A percentile compares a stretch with the other conserved stretches of the same genome.
phyloP scores from a whole-genome alignment of 2,329 filamentous ascomycete genomes.

The Fusarium marasasianum region DNA sequence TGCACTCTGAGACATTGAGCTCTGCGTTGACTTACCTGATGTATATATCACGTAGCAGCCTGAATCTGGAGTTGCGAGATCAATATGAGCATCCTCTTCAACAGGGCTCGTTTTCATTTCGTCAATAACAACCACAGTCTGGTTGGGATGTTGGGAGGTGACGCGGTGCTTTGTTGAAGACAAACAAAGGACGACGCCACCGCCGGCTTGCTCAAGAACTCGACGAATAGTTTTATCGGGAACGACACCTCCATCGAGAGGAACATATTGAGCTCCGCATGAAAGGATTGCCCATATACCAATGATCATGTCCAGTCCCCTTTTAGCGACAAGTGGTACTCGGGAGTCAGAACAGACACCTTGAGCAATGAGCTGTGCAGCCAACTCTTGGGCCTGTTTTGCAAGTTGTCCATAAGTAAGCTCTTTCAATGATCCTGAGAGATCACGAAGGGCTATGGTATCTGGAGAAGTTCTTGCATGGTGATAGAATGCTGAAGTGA shows the following conservation, averaged over 20 bases:
- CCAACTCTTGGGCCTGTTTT: constrained; percentile 52
- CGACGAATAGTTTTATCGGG: constrained; percentile 58
- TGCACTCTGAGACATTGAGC: neutral
- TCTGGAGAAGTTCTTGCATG: constrained; percentile 50
- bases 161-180: constrained; percentile 49
- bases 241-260: constrained; percentile 65
- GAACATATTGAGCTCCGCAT: constrained; percentile 67
- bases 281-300: constrained; percentile 66
- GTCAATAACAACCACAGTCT: constrained; percentile 45
- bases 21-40: constrained; percentile 51
- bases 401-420: constrained; percentile 59
- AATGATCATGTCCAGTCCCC: constrained; percentile 65
- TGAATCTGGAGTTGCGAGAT: constrained; percentile 48
- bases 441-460: constrained; percentile 51
- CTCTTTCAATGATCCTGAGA: constrained; percentile 44
- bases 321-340: constrained; percentile 64
- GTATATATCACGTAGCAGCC: constrained; percentile 64
- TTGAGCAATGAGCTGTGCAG: constrained; percentile 49
- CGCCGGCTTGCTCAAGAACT: constrained; percentile 58
- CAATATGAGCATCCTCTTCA: constrained; percentile 32
- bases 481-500: constrained; percentile 52
- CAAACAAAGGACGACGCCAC: constrained; percentile 59
- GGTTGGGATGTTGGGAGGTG: constrained; percentile 36
- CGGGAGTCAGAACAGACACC: constrained; percentile 57
- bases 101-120: constrained; percentile 9